Conservation (phyloP, 2,329 filamentous ascomycete genomes). For the Sarocladium oryzae region DNA sequence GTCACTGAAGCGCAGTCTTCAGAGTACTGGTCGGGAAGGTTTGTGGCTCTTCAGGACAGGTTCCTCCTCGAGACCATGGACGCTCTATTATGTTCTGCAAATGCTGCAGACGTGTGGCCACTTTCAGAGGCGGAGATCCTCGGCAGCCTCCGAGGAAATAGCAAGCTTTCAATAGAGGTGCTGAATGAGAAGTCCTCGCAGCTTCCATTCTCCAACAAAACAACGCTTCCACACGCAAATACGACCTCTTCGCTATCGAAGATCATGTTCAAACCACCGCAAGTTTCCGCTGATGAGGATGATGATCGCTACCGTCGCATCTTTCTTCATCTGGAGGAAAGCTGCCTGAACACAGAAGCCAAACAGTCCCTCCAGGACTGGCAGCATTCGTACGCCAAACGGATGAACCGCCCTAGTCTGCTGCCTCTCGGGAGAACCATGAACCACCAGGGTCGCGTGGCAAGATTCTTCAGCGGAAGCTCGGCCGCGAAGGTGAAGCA, state of each 20-base stretch:
- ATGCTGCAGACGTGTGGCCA: too few species aligned
- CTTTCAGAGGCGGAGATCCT: too few species aligned
- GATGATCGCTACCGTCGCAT: constrained; percentile 36
- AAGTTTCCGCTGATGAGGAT: constrained; percentile 24
- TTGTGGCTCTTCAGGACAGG: constrained; percentile 49
- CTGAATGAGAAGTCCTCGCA: neutral
- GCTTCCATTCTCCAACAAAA: neutral
- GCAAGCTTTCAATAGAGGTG: too few species aligned
- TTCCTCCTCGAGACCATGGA: constrained; percentile 19
- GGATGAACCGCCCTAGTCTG: constrained; percentile 27
- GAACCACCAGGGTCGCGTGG: constrained; percentile 22
- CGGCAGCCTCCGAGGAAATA: too few species aligned
- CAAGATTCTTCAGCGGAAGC: constrained; percentile 20
- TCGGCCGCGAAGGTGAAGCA: neutral
- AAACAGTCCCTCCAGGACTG: constrained; percentile 39
- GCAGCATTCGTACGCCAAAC: constrained; percentile 43
- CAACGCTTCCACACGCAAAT: constrained; percentile 23
- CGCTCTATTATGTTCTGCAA: neutral
- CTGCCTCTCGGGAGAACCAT: constrained; percentile 32
- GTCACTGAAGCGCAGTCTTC: constrained; percentile 34
- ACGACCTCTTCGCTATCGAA: constrained; percentile 24
- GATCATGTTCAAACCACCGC: neutral
- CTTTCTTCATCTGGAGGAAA: constrained; percentile 38
- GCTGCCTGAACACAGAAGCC: constrained; percentile 43
- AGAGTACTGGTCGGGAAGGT: constrained; percentile 57